Evolutionary conservation across 73 alveolate genomes (phyloP).

Genomic region (Diophrys appendiculata): DNA sequence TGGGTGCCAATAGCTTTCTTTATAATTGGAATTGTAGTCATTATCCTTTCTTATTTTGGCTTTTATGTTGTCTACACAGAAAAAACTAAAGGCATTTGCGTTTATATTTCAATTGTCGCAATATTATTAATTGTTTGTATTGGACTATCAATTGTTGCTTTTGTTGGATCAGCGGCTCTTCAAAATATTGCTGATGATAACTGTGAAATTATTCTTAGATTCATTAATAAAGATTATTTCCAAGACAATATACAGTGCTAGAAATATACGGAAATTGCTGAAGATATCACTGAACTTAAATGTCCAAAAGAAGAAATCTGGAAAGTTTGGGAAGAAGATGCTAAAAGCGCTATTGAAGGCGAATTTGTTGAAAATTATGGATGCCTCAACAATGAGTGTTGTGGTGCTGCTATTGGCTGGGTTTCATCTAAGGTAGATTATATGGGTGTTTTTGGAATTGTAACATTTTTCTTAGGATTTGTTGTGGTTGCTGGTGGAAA

Average conservation of each 20-base stretch:
- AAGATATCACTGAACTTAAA: neutral
- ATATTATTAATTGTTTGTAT: neutral
- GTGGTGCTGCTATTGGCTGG: neutral
- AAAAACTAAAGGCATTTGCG: neutral
- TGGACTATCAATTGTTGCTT: neutral
- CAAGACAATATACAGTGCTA: neutral
- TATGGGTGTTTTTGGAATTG: slow-evolving; percentile 3
- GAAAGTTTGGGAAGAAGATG: neutral
- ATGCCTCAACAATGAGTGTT: slow-evolving; percentile 10
- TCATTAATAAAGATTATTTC: neutral
- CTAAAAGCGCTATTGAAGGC: neutral
- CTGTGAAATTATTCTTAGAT: neutral
- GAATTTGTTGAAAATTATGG: neutral
- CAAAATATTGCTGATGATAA: neutral
- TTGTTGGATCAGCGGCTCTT: neutral
- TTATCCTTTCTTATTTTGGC: neutral
- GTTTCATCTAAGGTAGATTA: neutral
- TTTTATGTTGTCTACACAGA: slow-evolving; percentile 5
- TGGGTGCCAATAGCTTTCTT: neutral
- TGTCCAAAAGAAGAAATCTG: neutral
- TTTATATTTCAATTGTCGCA: neutral
- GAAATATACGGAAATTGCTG: neutral
- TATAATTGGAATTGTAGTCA: neutral
- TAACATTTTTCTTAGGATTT: neutral
- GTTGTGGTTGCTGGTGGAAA: neutral